Percentiles rank a stretch among this genome's conserved stretches.
These are phyloP conservation scores for Colletotrichum gloeosporioides DNA, from an alignment of 2,329 filamentous ascomycete species.

Conservation along the genomic window DNA sequence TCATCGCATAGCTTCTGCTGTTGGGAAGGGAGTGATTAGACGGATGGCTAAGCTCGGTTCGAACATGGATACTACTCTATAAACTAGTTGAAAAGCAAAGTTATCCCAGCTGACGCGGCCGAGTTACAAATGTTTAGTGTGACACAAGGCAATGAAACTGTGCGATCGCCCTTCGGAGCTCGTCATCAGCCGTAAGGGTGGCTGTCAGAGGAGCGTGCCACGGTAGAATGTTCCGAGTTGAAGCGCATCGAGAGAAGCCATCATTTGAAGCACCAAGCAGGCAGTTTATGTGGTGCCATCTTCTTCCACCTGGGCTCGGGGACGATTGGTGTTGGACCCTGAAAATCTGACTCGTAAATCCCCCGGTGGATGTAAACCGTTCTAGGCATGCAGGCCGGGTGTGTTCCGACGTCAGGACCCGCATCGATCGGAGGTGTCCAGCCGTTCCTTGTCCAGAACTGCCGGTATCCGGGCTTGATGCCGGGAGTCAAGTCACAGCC, in stretches of 20 bases:
- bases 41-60: neutral
- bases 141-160: neutral
- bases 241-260: neutral
- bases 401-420: neutral
- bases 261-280: neutral
- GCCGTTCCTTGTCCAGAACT: neutral
- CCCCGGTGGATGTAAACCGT: neutral
- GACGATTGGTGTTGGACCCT: neutral
- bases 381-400: neutral
- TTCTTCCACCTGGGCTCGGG: neutral
- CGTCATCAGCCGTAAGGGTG: neutral
- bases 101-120: neutral
- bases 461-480: neutral
- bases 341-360: neutral
- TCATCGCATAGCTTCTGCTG: slow-evolving; percentile 1
- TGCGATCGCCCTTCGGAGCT: neutral
- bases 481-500: neutral
- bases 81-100: neutral
- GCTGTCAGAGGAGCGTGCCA: neutral
- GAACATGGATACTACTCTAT: neutral
- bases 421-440: neutral
- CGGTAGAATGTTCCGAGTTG: neutral
- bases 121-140: neutral
- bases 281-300: neutral
- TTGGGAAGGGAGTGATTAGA: neutral